Evolutionary conservation across 352 stramenopile species (phyloP), one percentile per base, ranked within the genome.

Genomic region (Phytopythium delawarense): DNA sequence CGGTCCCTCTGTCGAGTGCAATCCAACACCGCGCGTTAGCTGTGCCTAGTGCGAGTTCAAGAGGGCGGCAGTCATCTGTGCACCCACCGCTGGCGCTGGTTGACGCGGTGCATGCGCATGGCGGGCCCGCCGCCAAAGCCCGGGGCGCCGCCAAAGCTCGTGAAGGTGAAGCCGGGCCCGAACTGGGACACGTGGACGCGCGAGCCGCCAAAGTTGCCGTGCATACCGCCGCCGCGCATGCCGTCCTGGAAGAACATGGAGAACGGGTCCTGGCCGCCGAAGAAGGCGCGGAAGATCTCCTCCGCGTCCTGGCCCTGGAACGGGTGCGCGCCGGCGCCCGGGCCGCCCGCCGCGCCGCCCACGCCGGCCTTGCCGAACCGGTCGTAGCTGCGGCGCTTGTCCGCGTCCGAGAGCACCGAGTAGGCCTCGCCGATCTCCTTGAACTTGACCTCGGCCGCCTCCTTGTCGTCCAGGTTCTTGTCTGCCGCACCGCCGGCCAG

Each of bases 381-480:
- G 60, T 98, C 92, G 67, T 98, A 98, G 35, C 91, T 80, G 54
- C 91, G 73, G 32, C 89, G 62, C 74, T 96, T 96, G 45, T 91
- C 76, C 63, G 79, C 78, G 69, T 98, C 92, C 25, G 88, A 96
- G 7, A 98, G 78, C 44, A 98, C 84, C 34, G 91, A 89, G 65
- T 98, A 98, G 25, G 92, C 92, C 81, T 93, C 84, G 64, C 84
- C 84, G 59, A 93, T 93, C 63, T 93, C 75, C 61, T 93, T 93
- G 63, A 98, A 98, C 64, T 96, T 96, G 58, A 89, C 68, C 57
- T 94, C 88, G 7, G 90, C 89, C 32, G 81, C 78, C 35, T 93
- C 87, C 66, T 97, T 89, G 50, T 92, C 85, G 70, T 96, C 87
- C 61, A 91, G 63, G 66, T 97, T 96, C 71, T 96, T 96, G 73